These are phyloP conservation scores for Coemansia sp. DNA, from an alignment of 192 early-diverging fungal species.

Conservation along the genomic window DNA sequence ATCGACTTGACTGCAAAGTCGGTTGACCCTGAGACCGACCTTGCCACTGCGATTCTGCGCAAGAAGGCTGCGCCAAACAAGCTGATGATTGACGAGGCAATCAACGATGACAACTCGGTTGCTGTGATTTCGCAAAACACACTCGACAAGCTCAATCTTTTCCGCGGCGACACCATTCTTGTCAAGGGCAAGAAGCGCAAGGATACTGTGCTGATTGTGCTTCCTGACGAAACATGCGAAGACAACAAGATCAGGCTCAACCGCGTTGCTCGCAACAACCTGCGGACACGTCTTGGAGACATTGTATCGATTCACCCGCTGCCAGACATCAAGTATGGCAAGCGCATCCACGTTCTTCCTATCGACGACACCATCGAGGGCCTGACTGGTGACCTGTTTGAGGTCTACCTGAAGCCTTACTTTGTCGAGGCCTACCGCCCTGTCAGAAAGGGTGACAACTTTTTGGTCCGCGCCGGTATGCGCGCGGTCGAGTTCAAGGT, in stretches of 20 bases:
- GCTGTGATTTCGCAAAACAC: constrained; percentile 85
- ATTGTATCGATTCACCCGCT: constrained; percentile 89
- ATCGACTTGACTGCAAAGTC: constrained; percentile 37
- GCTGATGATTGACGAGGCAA: constrained; percentile 95
- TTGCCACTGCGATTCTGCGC: constrained; percentile 92
- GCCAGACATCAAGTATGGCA: constrained; percentile 96
- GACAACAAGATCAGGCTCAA: constrained; percentile 92
- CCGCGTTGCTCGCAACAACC: constrained; percentile 93
- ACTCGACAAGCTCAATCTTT: constrained; percentile 89
- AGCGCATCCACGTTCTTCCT: constrained; percentile 94
- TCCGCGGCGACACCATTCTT: constrained; percentile 94
- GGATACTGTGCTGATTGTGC: constrained; percentile 94
- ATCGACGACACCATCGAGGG: constrained; percentile 99
- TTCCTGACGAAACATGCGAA: constrained; percentile 90
- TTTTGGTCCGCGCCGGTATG: constrained; percentile 95
- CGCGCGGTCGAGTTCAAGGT: constrained; percentile 99
- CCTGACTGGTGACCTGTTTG: constrained; percentile 95
- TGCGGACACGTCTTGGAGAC: constrained; percentile 94
- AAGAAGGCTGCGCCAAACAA: constrained; percentile 97
- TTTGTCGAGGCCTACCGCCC: constrained; percentile 98
- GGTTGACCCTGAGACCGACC: constrained; percentile 71
- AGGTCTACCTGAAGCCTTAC: constrained; percentile 97
- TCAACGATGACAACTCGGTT: constrained; percentile 97
- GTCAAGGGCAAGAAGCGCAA: constrained; percentile 98
- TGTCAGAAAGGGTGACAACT: constrained; percentile 91